phyloP scores from a whole-genome alignment of 371 early-diverging fungal species.

The Mortierella sp. region DNA sequence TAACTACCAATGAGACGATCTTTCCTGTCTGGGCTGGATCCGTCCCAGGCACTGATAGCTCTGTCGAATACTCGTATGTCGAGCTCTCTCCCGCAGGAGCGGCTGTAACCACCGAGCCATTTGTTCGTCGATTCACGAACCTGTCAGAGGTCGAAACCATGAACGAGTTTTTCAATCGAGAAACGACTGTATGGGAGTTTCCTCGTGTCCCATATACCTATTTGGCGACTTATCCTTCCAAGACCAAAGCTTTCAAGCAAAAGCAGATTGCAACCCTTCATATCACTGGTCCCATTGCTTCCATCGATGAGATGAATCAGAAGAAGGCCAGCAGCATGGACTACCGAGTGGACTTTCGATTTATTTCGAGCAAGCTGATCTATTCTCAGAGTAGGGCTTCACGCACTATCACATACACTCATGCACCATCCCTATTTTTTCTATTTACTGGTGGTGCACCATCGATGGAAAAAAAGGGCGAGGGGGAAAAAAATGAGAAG shows the following conservation, averaged over 20 bases:
- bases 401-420: too few species aligned
- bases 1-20: constrained; percentile 8
- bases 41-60: constrained; percentile 13
- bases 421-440: too few species aligned
- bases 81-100: constrained; percentile 16
- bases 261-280: constrained; percentile 62
- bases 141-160: constrained; percentile 37
- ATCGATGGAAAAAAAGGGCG: constrained; percentile 13
- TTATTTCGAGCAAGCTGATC: constrained; percentile 57
- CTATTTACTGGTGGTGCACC: constrained; percentile 4
- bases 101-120: constrained; percentile 25
- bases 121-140: constrained; percentile 22
- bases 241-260: constrained; percentile 47
- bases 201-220: constrained; percentile 65
- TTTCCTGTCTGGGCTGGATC: constrained; percentile 29
- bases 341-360: constrained; percentile 50
- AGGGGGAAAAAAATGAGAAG: constrained; percentile 53
- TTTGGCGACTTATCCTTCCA: constrained; percentile 34
- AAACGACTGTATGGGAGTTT: constrained; percentile 52
- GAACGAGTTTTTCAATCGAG: constrained; percentile 68
- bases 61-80: constrained; percentile 33
- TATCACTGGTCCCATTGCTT: constrained; percentile 51
- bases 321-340: constrained; percentile 32
- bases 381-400: constrained; percentile 32
- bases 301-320: constrained; percentile 45